Evolutionary conservation across 2,329 filamentous ascomycete species (phyloP), one percentile per base, ranked within the genome.

Genomic region (Colletotrichum trifolii): DNA sequence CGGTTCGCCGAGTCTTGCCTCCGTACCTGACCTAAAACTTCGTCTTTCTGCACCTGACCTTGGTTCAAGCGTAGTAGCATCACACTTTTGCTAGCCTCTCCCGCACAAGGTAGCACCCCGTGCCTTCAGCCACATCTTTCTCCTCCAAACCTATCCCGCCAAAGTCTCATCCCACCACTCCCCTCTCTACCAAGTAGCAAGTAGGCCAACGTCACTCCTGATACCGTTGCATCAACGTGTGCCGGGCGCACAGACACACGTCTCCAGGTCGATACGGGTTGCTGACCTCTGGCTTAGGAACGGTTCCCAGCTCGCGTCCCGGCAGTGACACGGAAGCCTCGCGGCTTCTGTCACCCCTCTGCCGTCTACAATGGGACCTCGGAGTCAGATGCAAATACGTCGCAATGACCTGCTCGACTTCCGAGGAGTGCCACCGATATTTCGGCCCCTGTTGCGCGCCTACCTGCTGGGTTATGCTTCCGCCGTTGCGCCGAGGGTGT

Each of bases 381-480:
- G 83, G 66, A 65, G 64, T 68, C 64, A 68, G 60, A 52, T 67
- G 67, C 64, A 40, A 61, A 60, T 46, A 54, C 56, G 55, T 46
- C 60, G 55, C 45, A 60, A 56, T 56, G 61, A 60, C 38, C 40
- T 67, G 34, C 48, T 68, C 17, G 65, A 59, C 46, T 58, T 68
- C 68, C 67, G 72, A 43, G 69, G 68, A 67, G 73, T 89, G 48
- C 85, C 86, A 36, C 78, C 83, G 11, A 67, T 81, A 45, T 75
- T 89, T 38, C 82, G 84, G 56, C 87, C 88, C 13, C 74, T 88
- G 33, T 71, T 88, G 58, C 83, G 86, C 64, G 87, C 88, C 50
- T 90, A 88, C 73, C 71, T 87, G 12, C 71, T 89, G 39, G 87
- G 87, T 36, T 90, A 89, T 77, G 83, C 82, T 15, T 89, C 86